phyloP scores from a whole-genome alignment of 208 protist genomes.

The Acanthamoeba divionensis region DNA sequence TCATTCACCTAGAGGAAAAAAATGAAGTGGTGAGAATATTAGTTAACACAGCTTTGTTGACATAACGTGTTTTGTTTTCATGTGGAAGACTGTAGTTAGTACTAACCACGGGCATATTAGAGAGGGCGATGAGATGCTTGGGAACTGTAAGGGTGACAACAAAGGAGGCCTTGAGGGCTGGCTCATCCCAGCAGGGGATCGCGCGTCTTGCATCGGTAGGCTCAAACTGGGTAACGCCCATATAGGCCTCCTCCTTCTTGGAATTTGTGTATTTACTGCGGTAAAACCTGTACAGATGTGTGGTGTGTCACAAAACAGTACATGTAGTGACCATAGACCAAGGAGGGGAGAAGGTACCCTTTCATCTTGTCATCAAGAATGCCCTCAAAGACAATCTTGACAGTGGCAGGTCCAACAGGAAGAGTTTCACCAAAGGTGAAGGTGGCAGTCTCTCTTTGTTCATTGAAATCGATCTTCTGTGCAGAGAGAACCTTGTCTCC shows the following conservation, averaged over 20 bases:
- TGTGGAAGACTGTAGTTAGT: neutral
- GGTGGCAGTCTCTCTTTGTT: constrained; percentile 51
- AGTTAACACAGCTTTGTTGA: too few species aligned
- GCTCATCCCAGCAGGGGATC: constrained; percentile 94
- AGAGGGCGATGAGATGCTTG: constrained; percentile 78
- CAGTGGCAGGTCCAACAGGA: constrained; percentile 52
- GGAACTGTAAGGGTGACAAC: constrained; percentile 85
- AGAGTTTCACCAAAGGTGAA: constrained; percentile 56
- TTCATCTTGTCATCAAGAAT: constrained; percentile 88
- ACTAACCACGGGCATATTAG: constrained; percentile 84
- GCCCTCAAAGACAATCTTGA: constrained; percentile 86
- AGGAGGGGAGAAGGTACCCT: constrained; percentile 58
- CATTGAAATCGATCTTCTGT: constrained; percentile 52
- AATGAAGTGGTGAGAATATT: neutral
- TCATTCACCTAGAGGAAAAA: neutral
- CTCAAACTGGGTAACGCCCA: constrained; percentile 34
- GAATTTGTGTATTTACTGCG: constrained; percentile 84
- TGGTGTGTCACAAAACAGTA: neutral
- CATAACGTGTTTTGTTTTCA: neutral
- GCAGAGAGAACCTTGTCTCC: neutral
- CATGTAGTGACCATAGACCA: neutral
- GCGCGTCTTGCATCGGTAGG: constrained; percentile 84
- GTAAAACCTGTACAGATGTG: constrained; percentile 85
- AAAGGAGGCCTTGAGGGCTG: constrained; percentile 91
- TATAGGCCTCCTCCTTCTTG: constrained; percentile 75